Evolutionary conservation across 2,329 filamentous ascomycete species (phyloP).

Genomic region (Aspergillus ruber): DNA sequence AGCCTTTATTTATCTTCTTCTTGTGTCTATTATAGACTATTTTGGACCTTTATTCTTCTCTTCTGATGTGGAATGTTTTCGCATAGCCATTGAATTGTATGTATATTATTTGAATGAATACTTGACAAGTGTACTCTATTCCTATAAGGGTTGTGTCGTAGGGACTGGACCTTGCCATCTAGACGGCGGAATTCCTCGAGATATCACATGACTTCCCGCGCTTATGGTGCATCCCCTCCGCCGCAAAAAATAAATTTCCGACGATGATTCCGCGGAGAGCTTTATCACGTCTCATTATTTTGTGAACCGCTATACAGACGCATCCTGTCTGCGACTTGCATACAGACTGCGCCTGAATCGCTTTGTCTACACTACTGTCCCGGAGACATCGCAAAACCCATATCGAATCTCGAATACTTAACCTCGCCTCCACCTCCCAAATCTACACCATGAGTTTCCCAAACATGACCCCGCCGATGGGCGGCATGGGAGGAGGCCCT

Average conservation of each 20-base stretch:
- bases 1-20: constrained; percentile 6
- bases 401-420: background rate
- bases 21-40: constrained; percentile 3
- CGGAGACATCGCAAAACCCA: background rate
- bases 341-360: background rate
- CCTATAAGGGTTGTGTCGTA: background rate
- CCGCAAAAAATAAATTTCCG: constrained; percentile 31
- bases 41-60: background rate
- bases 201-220: constrained; percentile 18
- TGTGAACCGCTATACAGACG: no score
- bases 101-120: constrained; percentile 2
- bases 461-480: constrained; percentile 26
- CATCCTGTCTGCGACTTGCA: background rate
- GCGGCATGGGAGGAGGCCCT: constrained; percentile 15
- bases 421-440: background rate
- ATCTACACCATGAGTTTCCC: constrained; percentile 29
- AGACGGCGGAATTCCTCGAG: background rate
- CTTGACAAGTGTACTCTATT: background rate
- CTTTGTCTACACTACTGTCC: background rate
- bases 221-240: constrained; percentile 4
- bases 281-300: no score
- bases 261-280: constrained; percentile 1
- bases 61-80: constrained; percentile 3
- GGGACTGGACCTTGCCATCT: background rate
- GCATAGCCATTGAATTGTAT: constrained; percentile 1